Base-by-base conservation (phyloP, 2,329 filamentous ascomycete genomes). In the Apiospora rasikravindrae region DNA sequence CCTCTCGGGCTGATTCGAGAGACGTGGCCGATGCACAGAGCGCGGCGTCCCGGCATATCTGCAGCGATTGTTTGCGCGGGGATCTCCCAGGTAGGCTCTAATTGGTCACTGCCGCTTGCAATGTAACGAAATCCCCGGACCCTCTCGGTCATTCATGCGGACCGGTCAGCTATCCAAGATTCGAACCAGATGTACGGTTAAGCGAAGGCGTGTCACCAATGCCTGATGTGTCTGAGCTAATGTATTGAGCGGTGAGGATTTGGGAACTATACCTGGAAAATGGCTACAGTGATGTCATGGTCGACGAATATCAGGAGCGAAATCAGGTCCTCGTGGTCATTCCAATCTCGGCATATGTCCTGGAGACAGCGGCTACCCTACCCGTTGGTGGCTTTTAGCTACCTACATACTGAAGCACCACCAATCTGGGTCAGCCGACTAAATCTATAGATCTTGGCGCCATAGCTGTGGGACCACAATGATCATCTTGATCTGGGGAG, bases 161-260 rank as follows among this genome's bases (percentile, higher is more conserved):
- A 64, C 57, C 57, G 57, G 57, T 64, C 29, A n/a, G 19, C 19
- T 64, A 64, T 33, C 33, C 57, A 40, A 64, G 57, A 64, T 40
- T 64, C 4, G 57, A n/a, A n/a, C 19, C 16, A 64, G 29, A 64
- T 40, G 19, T 8, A 40, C 33, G 57, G 22, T 22, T 40, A 22
- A n/a, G 29, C 13, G 19, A n/a, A 40, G 24, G 40, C 19, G 19
- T 64, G 57, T 40, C 57, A 64, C 57, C 57, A 40, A 40, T 64
- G 57, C 33, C 10, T 19, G 4, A n/a, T 40, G 19, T 13, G 10
- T 64, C 11, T 33, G 10, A 33, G 22, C 22, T 37, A 22, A 10
- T 40, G 57, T 10, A 2, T 40, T 64, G 33, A 22, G 29, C 29
- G 8, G 13, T 64, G 57, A 14, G 40, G 33, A 40, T 40, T 19